Conservation (phyloP, 2,329 filamentous ascomycete genomes). For the Xylariaceae sp. region DNA sequence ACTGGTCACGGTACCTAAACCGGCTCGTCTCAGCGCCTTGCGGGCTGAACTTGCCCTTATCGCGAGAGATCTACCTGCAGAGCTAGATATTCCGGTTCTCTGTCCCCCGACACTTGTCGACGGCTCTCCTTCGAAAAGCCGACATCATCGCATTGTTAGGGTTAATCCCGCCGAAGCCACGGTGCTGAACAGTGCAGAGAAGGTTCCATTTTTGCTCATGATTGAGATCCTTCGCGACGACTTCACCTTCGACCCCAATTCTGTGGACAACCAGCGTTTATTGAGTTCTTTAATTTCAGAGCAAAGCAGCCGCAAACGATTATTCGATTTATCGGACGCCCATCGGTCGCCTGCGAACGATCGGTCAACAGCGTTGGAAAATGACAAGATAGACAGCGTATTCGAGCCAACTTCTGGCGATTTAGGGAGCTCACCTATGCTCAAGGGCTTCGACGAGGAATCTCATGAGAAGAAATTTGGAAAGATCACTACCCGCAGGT, state of each 20-base stretch:
- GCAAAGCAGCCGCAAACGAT: slow-evolving; percentile 51
- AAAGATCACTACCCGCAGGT: slow-evolving; percentile 23
- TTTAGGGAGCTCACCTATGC: slow-evolving; percentile 65
- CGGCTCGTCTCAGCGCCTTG: slow-evolving; percentile 72
- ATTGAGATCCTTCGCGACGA: slow-evolving; percentile 76
- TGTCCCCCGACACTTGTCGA: slow-evolving; percentile 70
- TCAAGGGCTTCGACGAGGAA: slow-evolving; percentile 51
- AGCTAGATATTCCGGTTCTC: slow-evolving; percentile 78
- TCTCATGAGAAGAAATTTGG: slow-evolving; percentile 32
- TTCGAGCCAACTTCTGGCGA: slow-evolving; percentile 80
- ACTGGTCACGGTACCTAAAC: slow-evolving; percentile 76
- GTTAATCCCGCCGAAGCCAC: slow-evolving; percentile 80
- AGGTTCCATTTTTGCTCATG: slow-evolving; percentile 81
- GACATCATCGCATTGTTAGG: slow-evolving; percentile 76
- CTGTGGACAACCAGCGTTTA: slow-evolving; percentile 64
- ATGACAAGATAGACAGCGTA: slow-evolving; percentile 58
- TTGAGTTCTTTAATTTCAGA: slow-evolving; percentile 53
- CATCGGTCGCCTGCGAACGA: slow-evolving; percentile 45
- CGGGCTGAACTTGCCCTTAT: slow-evolving; percentile 77
- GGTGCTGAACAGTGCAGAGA: slow-evolving; percentile 79
- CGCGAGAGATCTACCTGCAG: slow-evolving; percentile 73
- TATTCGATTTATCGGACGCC: slow-evolving; percentile 66
- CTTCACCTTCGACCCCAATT: slow-evolving; percentile 75
- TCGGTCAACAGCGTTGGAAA: slow-evolving; percentile 38
- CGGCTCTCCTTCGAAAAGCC: slow-evolving; percentile 67